Evolutionary conservation across 352 stramenopile genomes (phyloP).

Genomic region (Phytophthora macrochlamydospora): DNA sequence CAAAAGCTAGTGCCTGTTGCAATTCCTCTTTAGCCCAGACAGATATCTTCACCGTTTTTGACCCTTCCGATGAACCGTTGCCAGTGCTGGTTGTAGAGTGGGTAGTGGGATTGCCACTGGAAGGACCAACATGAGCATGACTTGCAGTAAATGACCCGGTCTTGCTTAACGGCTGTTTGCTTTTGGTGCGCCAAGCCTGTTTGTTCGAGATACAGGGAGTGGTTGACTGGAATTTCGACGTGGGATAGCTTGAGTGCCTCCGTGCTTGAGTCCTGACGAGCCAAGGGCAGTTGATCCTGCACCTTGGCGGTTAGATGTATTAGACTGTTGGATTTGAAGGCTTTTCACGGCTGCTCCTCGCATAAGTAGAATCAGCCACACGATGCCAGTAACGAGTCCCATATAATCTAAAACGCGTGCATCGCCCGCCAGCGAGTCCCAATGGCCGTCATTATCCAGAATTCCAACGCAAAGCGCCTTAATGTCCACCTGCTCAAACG

Average conservation of each 20-base stretch:
- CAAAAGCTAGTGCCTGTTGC: constrained; percentile 73
- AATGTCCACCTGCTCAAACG: constrained; percentile 85
- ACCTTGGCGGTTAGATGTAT: constrained; percentile 39
- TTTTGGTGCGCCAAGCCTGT: constrained; percentile 42
- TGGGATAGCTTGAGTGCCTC: constrained; percentile 57
- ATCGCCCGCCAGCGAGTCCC: constrained; percentile 65
- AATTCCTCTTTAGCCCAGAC: constrained; percentile 84
- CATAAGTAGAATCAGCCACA: constrained; percentile 82
- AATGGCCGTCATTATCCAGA: constrained; percentile 76
- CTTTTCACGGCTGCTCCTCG: constrained; percentile 82
- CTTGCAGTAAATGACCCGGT: constrained; percentile 13
- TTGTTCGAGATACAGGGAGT: constrained; percentile 31
- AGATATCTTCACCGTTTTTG: constrained; percentile 69
- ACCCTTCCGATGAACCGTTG: constrained; percentile 26
- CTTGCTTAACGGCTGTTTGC: constrained; percentile 37
- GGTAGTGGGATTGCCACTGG: constrained; percentile 9
- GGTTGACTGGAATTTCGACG: constrained; percentile 44
- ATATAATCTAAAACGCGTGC: constrained; percentile 81
- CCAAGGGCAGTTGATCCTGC: constrained; percentile 37
- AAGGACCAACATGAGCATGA: constrained; percentile 7
- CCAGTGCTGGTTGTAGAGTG: constrained; percentile 11
- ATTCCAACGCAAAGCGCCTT: constrained; percentile 81
- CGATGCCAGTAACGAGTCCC: constrained; percentile 71
- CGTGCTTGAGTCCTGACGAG: constrained; percentile 51
- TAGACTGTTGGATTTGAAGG: constrained; percentile 85